phyloP scores from a whole-genome alignment of 1,284 basidiomycete species.

The Trametes polyzona region DNA sequence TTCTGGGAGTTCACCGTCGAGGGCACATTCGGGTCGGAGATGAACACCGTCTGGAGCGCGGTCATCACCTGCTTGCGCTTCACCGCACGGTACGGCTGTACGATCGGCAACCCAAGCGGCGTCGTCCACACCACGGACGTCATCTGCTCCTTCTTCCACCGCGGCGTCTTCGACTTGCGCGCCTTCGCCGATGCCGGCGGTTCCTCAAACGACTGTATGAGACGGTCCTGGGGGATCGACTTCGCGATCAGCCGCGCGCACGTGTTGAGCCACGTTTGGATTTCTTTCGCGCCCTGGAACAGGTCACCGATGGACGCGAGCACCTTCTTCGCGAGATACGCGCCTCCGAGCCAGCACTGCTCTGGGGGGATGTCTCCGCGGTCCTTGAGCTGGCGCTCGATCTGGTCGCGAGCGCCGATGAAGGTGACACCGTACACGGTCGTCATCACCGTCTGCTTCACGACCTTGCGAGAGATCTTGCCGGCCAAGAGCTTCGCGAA shows the following conservation, averaged over 20 bases:
- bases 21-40: slow-evolving; percentile 85
- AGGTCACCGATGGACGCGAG: slow-evolving; percentile 90
- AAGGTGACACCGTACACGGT: slow-evolving; percentile 99
- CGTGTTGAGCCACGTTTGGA: slow-evolving; percentile 90
- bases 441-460: slow-evolving; percentile 99
- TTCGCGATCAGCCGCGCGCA: slow-evolving; percentile 88
- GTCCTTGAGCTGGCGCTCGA: slow-evolving; percentile 87
- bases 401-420: slow-evolving; percentile 94
- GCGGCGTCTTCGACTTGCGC: slow-evolving; percentile 32
- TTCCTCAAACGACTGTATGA: slow-evolving; percentile 41
- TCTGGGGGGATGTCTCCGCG: slow-evolving; percentile 77
- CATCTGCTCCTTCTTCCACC: slow-evolving; percentile 89
- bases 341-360: slow-evolving; percentile 74
- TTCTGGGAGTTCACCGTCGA: slow-evolving; percentile 78
- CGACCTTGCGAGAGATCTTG: slow-evolving; percentile 91
- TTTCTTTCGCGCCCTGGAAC: slow-evolving; percentile 89
- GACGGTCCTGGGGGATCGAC: slow-evolving; percentile 80
- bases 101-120: slow-evolving; percentile 91
- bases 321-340: slow-evolving; percentile 84
- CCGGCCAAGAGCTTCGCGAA: slow-evolving; percentile 73
- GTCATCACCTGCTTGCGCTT: slow-evolving; percentile 87
- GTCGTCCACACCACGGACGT: slow-evolving; percentile 97
- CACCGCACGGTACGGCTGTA: slow-evolving; percentile 93
- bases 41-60: slow-evolving; percentile 89
- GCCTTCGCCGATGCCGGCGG: background rate